Base-by-base conservation (phyloP, 139 green algal species). In the Monoraphidium neglectum region DNA sequence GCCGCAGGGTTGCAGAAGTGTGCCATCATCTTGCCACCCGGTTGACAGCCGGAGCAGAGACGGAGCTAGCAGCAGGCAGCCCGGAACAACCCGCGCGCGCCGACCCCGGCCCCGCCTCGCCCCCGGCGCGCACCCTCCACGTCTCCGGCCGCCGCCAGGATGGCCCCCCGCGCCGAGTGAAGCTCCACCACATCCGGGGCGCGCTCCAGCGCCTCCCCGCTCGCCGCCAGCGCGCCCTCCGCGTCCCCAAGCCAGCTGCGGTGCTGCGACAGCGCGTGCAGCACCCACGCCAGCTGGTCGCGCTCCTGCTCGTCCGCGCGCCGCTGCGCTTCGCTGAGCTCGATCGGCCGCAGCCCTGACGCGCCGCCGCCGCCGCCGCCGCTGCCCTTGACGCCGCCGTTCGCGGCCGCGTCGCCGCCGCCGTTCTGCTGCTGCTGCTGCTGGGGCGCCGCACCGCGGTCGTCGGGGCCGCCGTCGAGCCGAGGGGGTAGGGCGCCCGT, bases 251-350 rank as follows among this genome's bases (percentile, higher is more conserved):
- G 70, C 46, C 79, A n/a, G 81, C 91, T 88, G 60, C 92, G 84
- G 62, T 97, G 90, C 85, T 97, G 95, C 24, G 90, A 89, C 24
- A 97, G 81, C 78, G 91, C 95, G 30, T 91, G 79, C 66, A 89
- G 82, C 56, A 89, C 82, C 95, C 94, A 98, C 28, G 75, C 75
- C 24, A 74, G 66, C 30, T 53, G 65, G 66, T 75, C 65, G 56
- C 56, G 26, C 56, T 63, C 56, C 56, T 63, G 26, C 12, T 63
- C 56, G 56, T 32, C 56, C 43, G 43, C 43, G 43, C 43, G 43
- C 43, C 12, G 43, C 43, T 51, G 43, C 43, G 43, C 43, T 12
- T 51, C 43, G 43, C 8, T 21, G 12, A 51, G 43, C 8, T 51
- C 43, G 12, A 51, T 51, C 43, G 43, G 43, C 43, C 43, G 43